Percentiles rank a stretch among this genome's conserved stretches.
phyloP scores from a whole-genome alignment of 208 protist species.

The Leishmania guyanensis region DNA sequence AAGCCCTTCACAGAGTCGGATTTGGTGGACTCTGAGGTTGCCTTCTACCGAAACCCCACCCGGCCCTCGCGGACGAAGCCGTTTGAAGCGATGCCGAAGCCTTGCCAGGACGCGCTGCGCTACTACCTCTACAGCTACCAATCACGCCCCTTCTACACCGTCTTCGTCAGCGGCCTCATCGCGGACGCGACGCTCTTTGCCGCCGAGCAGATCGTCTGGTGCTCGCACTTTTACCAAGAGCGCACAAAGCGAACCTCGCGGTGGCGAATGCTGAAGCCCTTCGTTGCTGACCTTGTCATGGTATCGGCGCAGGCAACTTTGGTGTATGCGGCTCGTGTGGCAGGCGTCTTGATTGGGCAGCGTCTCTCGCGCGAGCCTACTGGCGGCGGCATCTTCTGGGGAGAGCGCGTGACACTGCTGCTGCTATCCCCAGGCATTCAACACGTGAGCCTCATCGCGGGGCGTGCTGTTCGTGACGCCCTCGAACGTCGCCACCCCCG shows the following conservation, averaged over 20 bases:
- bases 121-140: slow-evolving; percentile 59
- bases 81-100: slow-evolving; percentile 36
- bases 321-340: slow-evolving; percentile 32
- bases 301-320: slow-evolving; percentile 28
- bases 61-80: slow-evolving; percentile 21
- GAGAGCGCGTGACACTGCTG: slow-evolving; percentile 41
- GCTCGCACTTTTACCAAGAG: slow-evolving; percentile 26
- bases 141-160: slow-evolving; percentile 36
- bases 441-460: slow-evolving; percentile 7
- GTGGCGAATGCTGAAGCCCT: slow-evolving; percentile 66
- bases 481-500: slow-evolving; percentile 49
- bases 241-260: slow-evolving; percentile 41
- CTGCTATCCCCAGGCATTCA: slow-evolving; percentile 34
- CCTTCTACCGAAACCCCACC: slow-evolving; percentile 17
- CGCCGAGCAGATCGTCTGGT: slow-evolving; percentile 50
- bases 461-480: slow-evolving; percentile 11
- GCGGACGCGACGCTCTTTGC: slow-evolving; percentile 41
- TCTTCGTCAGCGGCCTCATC: slow-evolving; percentile 49
- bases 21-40: slow-evolving; percentile 5
- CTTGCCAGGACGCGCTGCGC: slow-evolving; percentile 39
- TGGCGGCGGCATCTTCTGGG: slow-evolving; percentile 57
- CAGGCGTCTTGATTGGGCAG: slow-evolving; percentile 37
- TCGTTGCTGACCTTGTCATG: slow-evolving; percentile 15
- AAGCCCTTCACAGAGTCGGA: background rate
- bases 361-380: slow-evolving; percentile 32